phyloP scores from a whole-genome alignment of 2,329 filamentous ascomycete species.

The Diaporthe citri region DNA sequence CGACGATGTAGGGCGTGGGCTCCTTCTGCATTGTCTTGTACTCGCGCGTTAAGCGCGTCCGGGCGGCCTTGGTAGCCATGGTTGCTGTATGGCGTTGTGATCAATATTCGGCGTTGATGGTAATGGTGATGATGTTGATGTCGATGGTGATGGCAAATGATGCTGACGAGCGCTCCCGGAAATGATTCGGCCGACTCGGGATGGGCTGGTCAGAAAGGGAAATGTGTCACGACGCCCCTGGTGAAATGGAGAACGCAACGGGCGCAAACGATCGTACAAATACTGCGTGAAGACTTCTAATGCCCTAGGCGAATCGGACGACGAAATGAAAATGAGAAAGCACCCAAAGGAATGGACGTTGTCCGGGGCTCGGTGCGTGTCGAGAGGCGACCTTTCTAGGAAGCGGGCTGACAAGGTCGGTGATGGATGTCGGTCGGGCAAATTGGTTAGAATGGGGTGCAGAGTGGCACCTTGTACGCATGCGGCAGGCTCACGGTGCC shows the following conservation, averaged over 20 bases:
- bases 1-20: constrained; percentile 88
- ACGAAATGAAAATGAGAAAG: constrained; percentile 16
- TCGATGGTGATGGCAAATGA: constrained; percentile 14
- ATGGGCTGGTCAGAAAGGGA: constrained; percentile 11
- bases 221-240: constrained; percentile 32
- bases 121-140: background rate
- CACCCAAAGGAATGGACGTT: constrained; percentile 4
- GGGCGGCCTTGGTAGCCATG: constrained; percentile 41
- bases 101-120: background rate
- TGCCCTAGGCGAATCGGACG: constrained; percentile 2
- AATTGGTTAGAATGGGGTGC: background rate
- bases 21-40: constrained; percentile 76
- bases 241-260: background rate
- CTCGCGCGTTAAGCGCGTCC: constrained; percentile 65
- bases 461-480: constrained; percentile 2
- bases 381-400: constrained; percentile 25
- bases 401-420: background rate
- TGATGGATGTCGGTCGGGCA: constrained; percentile 9
- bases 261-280: constrained; percentile 8
- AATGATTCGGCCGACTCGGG: constrained; percentile 8
- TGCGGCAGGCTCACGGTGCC: constrained; percentile 14
- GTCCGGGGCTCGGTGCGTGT: constrained; percentile 13
- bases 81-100: background rate
- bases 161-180: constrained; percentile 14
- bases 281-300: background rate